These are phyloP conservation scores for Candida pseudofarinosa DNA, from an alignment of 805 yeast genomes.

Conservation along the genomic window DNA sequence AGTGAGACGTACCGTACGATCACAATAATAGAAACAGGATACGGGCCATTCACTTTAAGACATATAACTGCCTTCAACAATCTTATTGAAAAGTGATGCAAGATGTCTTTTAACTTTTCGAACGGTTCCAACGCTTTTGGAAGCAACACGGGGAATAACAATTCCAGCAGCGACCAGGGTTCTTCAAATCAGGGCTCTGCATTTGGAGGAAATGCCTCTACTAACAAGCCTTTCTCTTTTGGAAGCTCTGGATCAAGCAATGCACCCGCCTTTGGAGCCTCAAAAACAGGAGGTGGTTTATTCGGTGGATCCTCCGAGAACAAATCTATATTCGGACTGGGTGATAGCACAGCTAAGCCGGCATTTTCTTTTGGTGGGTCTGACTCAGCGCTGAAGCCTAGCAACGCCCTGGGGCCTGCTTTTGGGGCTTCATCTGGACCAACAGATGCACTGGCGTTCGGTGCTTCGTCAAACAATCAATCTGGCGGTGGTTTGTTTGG, in stretches of 20 bases:
- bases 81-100: background rate
- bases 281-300: background rate
- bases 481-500: conserved; percentile 12
- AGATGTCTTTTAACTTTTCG: background rate
- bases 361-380: conserved; percentile 5
- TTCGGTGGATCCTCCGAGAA: background rate
- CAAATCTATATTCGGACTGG: background rate
- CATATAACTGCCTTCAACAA: background rate
- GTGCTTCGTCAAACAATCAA: background rate
- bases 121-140: background rate
- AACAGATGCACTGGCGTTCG: background rate
- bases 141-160: background rate
- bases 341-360: background rate
- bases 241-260: background rate
- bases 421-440: background rate
- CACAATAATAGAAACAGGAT: background rate
- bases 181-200: background rate
- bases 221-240: background rate
- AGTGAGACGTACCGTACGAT: background rate
- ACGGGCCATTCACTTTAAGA: background rate
- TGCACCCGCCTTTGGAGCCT: background rate
- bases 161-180: background rate
- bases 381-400: background rate
- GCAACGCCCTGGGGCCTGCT: background rate
- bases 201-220: background rate